Evolutionary conservation across 352 stramenopile genomes (phyloP), one percentile per base, ranked within the genome.

Genomic region (Phytophthora citricola): DNA sequence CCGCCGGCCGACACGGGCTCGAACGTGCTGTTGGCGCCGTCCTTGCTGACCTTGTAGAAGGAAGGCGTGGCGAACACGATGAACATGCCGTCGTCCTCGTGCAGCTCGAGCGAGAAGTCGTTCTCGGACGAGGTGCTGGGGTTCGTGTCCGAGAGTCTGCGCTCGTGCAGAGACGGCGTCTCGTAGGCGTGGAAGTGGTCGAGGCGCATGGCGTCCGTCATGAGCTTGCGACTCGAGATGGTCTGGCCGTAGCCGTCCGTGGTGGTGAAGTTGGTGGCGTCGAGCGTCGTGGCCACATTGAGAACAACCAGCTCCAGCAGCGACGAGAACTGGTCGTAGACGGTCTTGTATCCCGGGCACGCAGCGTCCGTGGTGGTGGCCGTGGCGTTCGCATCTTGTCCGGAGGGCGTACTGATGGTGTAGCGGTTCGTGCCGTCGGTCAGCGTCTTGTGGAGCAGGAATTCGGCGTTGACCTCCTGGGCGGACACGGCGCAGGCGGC

Each of bases 111-210:
- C 20, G 81, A 81, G 4, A 83, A 59, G 36, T 88, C 76, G 61
- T 75, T 44, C 17, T 63, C 32, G 24, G 46, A 50, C 20, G 60
- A 15, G 14, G 27, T 58, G 38, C 14, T 15, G 9, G 59, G 54
- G 9, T n/a, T 22, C 29, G 40, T 15, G 34, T 43, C 65, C 47
- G 29, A 15, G 31, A 71, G 62, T 47, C 53, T 63, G 36, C 62
- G 61, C n/a, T 71, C 61, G 10, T 66, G 46, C 14, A 50, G 22
- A 36, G 68, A 71, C 1, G 75, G 46, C 41, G 65, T 40, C 48
- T 88, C 67, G 67, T 90, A 90, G 15, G 76, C 75, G 49, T 90
- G 81, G 56, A 86, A 89, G 51, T 90, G 79, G 56, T 90, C 79
- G 17, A 90, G 69, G 26, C 79, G 80, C 36, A 88, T 65, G 15